Evolutionary conservation across 1,139 yeast genomes (phyloP).

Genomic region (Sugiyamaella sp.): DNA sequence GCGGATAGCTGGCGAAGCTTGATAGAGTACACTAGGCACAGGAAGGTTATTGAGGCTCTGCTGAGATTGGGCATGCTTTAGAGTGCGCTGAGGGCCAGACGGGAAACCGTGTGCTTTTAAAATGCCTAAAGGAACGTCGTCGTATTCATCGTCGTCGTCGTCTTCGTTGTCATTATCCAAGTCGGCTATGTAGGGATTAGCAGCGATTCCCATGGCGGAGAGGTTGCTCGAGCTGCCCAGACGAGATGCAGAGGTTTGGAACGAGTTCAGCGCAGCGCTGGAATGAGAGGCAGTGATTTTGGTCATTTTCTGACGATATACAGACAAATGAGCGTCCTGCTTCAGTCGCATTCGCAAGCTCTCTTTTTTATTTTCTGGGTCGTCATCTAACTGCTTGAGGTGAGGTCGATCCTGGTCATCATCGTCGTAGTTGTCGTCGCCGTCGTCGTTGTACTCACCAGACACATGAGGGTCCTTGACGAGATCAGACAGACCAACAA

Average conservation of each 20-base stretch:
- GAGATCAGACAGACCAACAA: constrained; percentile 26
- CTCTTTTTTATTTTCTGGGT: constrained; percentile 34
- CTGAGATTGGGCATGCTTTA: constrained; percentile 28
- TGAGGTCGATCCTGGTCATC: constrained; percentile 23
- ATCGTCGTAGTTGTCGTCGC: constrained; percentile 28
- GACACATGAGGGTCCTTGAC: constrained; percentile 24
- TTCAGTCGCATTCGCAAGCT: constrained; percentile 41
- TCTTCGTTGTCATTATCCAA: constrained; percentile 29
- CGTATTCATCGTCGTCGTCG: constrained; percentile 44
- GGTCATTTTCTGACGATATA: constrained; percentile 49
- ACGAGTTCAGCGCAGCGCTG: constrained; percentile 30
- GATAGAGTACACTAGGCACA: constrained; percentile 11
- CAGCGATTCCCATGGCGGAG: constrained; percentile 19
- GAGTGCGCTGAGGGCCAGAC: constrained; percentile 23
- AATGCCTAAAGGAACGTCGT: constrained; percentile 47
- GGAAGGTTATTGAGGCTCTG: constrained; percentile 26
- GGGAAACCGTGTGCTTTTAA: constrained; percentile 48
- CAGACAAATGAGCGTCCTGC: constrained; percentile 47
- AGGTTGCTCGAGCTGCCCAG: constrained; percentile 14
- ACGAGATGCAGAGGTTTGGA: constrained; percentile 22
- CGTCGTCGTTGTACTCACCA: constrained; percentile 24
- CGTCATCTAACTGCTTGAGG: constrained; percentile 32
- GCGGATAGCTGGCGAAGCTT: constrained; percentile 7
- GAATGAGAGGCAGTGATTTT: constrained; percentile 43
- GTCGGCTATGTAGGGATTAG: constrained; percentile 16